Base-by-base conservation (phyloP, 169 alveolate species). In the Eimeria acervulina region DNA sequence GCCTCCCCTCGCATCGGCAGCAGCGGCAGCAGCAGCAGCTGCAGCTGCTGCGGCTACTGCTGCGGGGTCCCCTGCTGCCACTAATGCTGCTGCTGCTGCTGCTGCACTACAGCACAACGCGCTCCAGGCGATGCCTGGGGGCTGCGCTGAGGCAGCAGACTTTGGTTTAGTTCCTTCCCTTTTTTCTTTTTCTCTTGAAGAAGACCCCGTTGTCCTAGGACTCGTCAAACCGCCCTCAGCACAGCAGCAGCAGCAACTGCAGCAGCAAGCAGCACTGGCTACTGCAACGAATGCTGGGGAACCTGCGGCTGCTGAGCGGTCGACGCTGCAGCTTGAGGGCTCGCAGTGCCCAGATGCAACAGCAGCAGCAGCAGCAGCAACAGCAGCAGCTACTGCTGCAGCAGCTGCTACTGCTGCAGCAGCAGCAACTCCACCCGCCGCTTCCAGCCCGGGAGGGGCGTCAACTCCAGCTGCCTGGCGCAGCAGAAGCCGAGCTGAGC, bases 71-170 rank as follows among this genome's bases (percentile, higher is more conserved):
- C 33, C 88, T 15, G 28, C 61, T 28, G 80, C 47, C 19, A 21
- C 80, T 15, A 68, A 26, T n/a, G 55, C 63, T 76, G 88, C 31
- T 44, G 88, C 68, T 59, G 63, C 88, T 38, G 63, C 88, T 78
- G 88, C 88, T 40, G 88, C 63, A 23, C 31, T 51, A 80, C 93
- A 31, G 78, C 93, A 52, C 93, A 55, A 61, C 59, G 93, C 80
- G 44, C 40, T 59, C 0, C 93, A 55, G 59, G 80, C 74, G 0
- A 52, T 55, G 93, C 90, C 90, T 0, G 26, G 44, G 26, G 93
- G 78, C 8, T 51, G 80, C 31, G 80, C 55, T 19, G 93, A 61
- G 8, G 76, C 78, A 15, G 93, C 93, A 12, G 93, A 51, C 55
- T 70, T 55, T 23, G 78, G 80, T 28, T 33, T 61, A 1, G 38